Evolutionary conservation across 768 basidiomycete species (phyloP), one percentile per base, ranked within the genome.

Genomic region (Leccinum longicurvipes): DNA sequence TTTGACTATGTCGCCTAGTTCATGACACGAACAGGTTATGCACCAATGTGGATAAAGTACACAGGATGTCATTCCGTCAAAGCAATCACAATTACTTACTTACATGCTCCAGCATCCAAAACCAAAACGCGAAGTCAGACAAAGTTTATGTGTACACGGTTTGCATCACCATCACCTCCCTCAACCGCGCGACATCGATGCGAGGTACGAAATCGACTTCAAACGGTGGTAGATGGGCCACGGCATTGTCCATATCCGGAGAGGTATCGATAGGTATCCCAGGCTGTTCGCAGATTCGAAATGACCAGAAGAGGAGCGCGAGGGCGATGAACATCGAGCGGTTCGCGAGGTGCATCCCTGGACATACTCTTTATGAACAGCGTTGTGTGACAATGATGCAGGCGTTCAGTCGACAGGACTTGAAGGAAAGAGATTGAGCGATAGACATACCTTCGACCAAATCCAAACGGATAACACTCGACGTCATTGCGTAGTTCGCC

Each of bases 231-330:
- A 85, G 79, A 57, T 83, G 84, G 0, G 79, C 73, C 59, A 86
- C 83, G 5, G 80, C 76, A 4, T 77, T 79, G 60, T 85, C 80
- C 10, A 74, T 82, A 81, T 4, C 77, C 77, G 53, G 80, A 62
- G 19, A 63, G 0, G 77, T 77, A 64, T 89, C 81, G 52, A 88
- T 83, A 0, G 82, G 82, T 2, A 71, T 65, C 1, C 68, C 62
- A 0, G 79, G 76, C 53, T 82, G 80, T 24, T 77, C 61, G 4
- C 69, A 68, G 27, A 89, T 73, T 1, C 65, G 75, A 71, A 87
- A 87, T 0, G 85, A 79, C 84, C 84, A 87, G 6, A 85, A 73
- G 2, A 84, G 68, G 15, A 83, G 68, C 0, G 85, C 81, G 0
- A 83, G 78, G 59, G 82, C 83, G 45, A 87, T 72, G 63, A 82